Percentiles rank a stretch among this genome's conserved stretches.
Conservation (phyloP, 2,329 filamentous ascomycete species). For the Ascosphaera apis region DNA sequence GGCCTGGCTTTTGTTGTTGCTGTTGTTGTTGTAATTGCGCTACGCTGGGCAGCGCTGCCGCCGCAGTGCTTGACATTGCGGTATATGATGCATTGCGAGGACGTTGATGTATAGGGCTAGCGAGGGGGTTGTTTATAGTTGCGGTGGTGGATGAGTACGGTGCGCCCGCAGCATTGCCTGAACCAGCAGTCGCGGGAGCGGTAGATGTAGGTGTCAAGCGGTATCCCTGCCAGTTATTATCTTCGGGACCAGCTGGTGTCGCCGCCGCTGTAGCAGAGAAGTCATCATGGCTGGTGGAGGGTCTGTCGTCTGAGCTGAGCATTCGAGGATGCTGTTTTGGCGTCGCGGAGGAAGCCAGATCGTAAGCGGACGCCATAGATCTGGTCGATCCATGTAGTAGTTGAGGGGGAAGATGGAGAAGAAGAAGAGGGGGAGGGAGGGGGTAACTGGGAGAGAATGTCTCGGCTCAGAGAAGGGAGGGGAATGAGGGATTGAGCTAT, state of each 20-base stretch:
- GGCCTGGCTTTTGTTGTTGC: too few relatives aligned
- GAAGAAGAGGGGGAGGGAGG: too few relatives aligned
- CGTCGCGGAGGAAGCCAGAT: conserved; percentile 19
- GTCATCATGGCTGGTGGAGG: conserved; percentile 17
- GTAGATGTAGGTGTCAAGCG: background rate
- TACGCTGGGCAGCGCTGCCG: conserved; percentile 23
- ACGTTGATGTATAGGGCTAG: conserved; percentile 35
- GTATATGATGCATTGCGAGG: conserved; percentile 47
- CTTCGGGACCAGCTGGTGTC: background rate
- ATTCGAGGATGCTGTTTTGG: conserved; percentile 18
- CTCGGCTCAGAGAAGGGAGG: background rate
- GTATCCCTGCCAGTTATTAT: background rate
- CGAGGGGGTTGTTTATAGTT: conserved; percentile 28
- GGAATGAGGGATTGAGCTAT: background rate
- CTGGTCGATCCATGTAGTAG: conserved; percentile 19
- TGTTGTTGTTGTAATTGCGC: too few relatives aligned
- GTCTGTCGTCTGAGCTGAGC: conserved; percentile 15
- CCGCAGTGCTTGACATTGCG: conserved; percentile 42
- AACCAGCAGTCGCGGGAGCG: background rate
- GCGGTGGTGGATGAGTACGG: conserved; percentile 13
- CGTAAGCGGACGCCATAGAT: conserved; percentile 22
- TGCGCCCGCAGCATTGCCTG: background rate
- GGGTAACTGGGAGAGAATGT: background rate
- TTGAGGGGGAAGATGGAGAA: conserved; percentile 2
- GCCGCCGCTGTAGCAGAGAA: conserved; percentile 11